Evolutionary conservation across 768 basidiomycete genomes (phyloP).

Genomic region (Pholiota conissans): DNA sequence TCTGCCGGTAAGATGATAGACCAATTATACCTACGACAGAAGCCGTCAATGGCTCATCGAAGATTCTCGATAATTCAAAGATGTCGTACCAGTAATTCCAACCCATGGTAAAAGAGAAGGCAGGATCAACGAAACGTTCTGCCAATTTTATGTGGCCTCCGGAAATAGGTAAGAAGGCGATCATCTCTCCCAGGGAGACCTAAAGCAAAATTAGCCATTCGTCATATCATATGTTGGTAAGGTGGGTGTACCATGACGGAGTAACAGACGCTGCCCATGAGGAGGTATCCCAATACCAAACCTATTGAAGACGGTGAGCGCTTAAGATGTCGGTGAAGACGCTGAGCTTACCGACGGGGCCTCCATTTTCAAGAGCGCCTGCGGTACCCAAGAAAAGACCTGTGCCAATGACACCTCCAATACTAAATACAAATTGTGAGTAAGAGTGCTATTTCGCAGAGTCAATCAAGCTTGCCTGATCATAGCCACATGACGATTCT

Average conservation of each 20-base stretch:
- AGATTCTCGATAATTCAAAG: too few relatives aligned
- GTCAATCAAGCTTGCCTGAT: conserved; percentile 48
- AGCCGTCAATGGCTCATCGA: too few relatives aligned
- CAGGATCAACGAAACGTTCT: conserved; percentile 79
- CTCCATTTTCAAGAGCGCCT: conserved; percentile 46
- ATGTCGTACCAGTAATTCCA: conserved; percentile 52
- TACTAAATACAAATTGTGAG: conserved; percentile 34
- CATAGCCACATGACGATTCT: conserved; percentile 82
- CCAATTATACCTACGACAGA: conserved; percentile 61
- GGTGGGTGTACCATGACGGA: conserved; percentile 59
- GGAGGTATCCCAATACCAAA: conserved; percentile 68
- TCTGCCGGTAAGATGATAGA: conserved; percentile 70
- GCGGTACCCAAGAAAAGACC: conserved; percentile 76
- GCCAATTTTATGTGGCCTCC: conserved; percentile 82
- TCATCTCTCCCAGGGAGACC: conserved; percentile 74
- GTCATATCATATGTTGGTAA: too few relatives aligned
- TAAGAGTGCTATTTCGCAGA: neutral
- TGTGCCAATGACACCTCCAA: conserved; percentile 61
- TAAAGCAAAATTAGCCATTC: conserved; percentile 27
- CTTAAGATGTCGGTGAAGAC: neutral
- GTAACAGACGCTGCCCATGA: conserved; percentile 69
- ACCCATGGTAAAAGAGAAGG: conserved; percentile 61
- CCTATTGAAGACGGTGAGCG: conserved; percentile 27
- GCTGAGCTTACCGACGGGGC: conserved; percentile 75
- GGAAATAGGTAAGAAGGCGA: conserved; percentile 75